phyloP scores from a whole-genome alignment of 164 flowering plant species.

The Cinnamomum chago region DNA sequence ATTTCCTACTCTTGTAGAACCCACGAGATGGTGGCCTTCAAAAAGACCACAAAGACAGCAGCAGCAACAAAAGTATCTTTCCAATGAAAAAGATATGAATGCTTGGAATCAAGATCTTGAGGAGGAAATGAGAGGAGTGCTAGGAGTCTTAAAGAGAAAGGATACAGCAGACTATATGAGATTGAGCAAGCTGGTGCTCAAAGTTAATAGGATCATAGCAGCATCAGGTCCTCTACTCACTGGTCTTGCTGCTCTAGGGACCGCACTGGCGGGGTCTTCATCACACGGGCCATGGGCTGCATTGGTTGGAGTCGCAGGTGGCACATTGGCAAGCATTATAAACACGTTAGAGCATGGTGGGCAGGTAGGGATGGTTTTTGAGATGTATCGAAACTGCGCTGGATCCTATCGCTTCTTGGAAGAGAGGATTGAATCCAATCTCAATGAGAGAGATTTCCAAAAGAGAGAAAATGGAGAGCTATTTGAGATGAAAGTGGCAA shows the following conservation, averaged over 20 bases:
- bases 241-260: slow-evolving; percentile 41
- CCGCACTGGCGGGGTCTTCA: slow-evolving; percentile 31
- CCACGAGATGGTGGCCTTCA: slow-evolving; percentile 41
- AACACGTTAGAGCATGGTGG: slow-evolving; percentile 57
- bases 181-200: slow-evolving; percentile 39
- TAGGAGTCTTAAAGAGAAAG: slow-evolving; percentile 34
- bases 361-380: slow-evolving; percentile 56
- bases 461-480: slow-evolving; percentile 47
- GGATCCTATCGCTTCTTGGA: slow-evolving; percentile 34
- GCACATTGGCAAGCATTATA: slow-evolving; percentile 45
- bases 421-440: slow-evolving; percentile 27
- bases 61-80: background rate
- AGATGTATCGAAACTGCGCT: slow-evolving; percentile 42
- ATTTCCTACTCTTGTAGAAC: slow-evolving; percentile 41
- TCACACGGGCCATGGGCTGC: slow-evolving; percentile 17
- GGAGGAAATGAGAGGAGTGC: slow-evolving; percentile 45
- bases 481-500: slow-evolving; percentile 47
- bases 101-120: slow-evolving; percentile 53
- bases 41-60: background rate
- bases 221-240: slow-evolving; percentile 52
- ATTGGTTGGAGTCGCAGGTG: slow-evolving; percentile 29
- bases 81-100: background rate
- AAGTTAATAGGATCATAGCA: slow-evolving; percentile 40
- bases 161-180: slow-evolving; percentile 42
- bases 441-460: slow-evolving; percentile 14